These are phyloP conservation scores for Pythium aphanidermatum DNA, from an alignment of 352 stramenopile species.

Conservation along the genomic window DNA sequence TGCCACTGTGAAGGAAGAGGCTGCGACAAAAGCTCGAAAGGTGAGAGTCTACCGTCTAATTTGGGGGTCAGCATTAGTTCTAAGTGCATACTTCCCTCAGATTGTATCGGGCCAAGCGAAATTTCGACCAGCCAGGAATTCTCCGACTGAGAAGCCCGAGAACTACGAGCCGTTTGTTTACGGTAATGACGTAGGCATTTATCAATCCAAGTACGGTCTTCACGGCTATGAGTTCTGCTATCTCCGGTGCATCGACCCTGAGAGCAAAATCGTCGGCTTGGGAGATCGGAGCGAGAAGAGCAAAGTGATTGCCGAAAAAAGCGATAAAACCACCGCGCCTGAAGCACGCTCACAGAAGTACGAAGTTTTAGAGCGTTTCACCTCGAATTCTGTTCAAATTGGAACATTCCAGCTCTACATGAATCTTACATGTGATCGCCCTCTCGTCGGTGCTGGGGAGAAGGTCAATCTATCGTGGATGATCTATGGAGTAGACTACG, in stretches of 20 bases:
- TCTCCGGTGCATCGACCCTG: constrained; percentile 30
- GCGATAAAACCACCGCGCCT: constrained; percentile 12
- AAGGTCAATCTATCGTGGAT: constrained; percentile 44
- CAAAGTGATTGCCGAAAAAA: constrained; percentile 9
- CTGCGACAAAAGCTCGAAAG: constrained; percentile 33
- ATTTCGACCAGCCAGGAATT: constrained; percentile 45
- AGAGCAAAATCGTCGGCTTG: constrained; percentile 23
- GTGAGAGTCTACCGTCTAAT: constrained; percentile 8
- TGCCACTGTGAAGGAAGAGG: constrained; percentile 22
- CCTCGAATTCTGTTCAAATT: constrained; percentile 45
- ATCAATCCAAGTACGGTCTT: constrained; percentile 56
- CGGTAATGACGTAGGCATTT: constrained; percentile 50
- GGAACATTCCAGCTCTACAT: constrained; percentile 64
- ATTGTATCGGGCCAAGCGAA: constrained; percentile 39
- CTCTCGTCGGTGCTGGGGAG: constrained; percentile 35
- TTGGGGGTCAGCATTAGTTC: neutral
- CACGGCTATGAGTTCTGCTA: constrained; percentile 60
- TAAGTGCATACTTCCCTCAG: constrained; percentile 26
- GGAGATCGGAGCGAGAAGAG: constrained; percentile 12
- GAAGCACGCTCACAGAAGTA: constrained; percentile 21
- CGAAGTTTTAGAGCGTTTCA: constrained; percentile 41
- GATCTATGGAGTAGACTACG: constrained; percentile 52
- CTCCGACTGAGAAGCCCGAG: constrained; percentile 12
- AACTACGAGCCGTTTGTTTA: constrained; percentile 37
- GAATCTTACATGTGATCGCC: constrained; percentile 44